Evolutionary conservation across 2,329 filamentous ascomycete genomes (phyloP).

Genomic region (Pezicula carpinea): DNA sequence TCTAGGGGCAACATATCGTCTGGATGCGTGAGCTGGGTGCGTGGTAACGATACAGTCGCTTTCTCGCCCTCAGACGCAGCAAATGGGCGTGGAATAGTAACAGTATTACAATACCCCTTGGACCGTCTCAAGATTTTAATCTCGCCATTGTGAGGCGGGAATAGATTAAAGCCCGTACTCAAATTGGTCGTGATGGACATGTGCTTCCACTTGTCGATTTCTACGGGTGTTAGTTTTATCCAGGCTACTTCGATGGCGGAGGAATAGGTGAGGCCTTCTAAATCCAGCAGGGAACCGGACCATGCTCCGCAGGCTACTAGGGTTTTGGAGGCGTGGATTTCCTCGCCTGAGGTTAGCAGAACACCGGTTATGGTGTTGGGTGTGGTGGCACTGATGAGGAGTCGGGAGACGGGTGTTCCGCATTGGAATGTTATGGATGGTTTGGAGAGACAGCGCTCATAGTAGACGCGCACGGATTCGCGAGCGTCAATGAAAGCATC

Average conservation of each 20-base stretch:
- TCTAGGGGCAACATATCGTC: conserved; percentile 21
- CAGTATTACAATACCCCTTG: not conserved
- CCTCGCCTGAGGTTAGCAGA: not conserved
- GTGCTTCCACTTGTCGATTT: conserved; percentile 19
- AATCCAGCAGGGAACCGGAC: not conserved
- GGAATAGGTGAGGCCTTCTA: not conserved
- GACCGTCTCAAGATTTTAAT: conserved; percentile 25
- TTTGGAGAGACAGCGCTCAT: conserved; percentile 16
- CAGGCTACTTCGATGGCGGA: conserved; percentile 19
- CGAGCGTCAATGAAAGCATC: conserved; percentile 23
- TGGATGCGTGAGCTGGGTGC: conserved; percentile 21
- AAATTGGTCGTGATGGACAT: conserved; percentile 28
- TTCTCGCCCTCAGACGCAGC: not conserved
- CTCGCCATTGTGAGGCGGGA: conserved; percentile 26
- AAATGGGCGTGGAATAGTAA: not conserved
- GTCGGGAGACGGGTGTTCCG: conserved; percentile 12
- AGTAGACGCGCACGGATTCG: conserved; percentile 20
- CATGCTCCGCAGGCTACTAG: no score
- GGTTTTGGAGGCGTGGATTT: not conserved
- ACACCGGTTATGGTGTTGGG: not conserved
- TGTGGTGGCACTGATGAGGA: not conserved
- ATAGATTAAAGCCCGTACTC: conserved; percentile 24
- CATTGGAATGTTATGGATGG: conserved; percentile 17
- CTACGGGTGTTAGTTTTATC: conserved; percentile 22
- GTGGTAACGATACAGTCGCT: conserved; percentile 12